These are phyloP conservation scores for Calonectria pauciramosa DNA, from an alignment of 2,329 filamentous ascomycete genomes.

Conservation along the genomic window DNA sequence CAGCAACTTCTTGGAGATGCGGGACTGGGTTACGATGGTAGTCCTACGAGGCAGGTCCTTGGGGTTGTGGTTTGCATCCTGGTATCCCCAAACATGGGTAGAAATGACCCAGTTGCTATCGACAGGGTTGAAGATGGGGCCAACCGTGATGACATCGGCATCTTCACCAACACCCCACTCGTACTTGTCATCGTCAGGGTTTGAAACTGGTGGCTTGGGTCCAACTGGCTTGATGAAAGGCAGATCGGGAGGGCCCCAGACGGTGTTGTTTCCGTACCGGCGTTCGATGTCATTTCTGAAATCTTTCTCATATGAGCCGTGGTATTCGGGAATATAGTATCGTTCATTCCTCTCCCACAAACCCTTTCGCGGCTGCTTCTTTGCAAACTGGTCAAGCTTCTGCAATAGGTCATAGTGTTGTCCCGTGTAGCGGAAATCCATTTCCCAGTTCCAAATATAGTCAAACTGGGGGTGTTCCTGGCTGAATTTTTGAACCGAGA, in stretches of 20 bases:
- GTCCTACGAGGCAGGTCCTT: constrained; percentile 77
- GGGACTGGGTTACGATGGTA: constrained; percentile 83
- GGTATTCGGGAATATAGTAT: constrained; percentile 78
- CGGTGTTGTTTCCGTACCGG: constrained; percentile 63
- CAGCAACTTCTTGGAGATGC: constrained; percentile 78
- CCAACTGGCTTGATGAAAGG: constrained; percentile 73
- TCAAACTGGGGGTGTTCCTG: constrained; percentile 84
- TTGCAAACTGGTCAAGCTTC: constrained; percentile 73
- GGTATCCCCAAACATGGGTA: constrained; percentile 77
- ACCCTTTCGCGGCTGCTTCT: constrained; percentile 77
- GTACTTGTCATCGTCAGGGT: constrained; percentile 75
- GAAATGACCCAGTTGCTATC: constrained; percentile 81
- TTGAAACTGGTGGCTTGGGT: constrained; percentile 71
- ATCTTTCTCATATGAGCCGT: constrained; percentile 76
- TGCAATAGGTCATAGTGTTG: constrained; percentile 86
- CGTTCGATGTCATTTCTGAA: constrained; percentile 76
- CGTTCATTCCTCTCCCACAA: constrained; percentile 81
- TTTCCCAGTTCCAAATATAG: constrained; percentile 90
- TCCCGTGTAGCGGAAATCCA: constrained; percentile 83
- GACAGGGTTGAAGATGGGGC: constrained; percentile 83
- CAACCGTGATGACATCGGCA: constrained; percentile 80
- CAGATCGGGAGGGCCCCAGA: constrained; percentile 77
- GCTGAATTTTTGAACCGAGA: constrained; percentile 82
- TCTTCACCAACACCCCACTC: constrained; percentile 83
- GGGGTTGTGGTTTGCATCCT: constrained; percentile 61